Base-by-base conservation (phyloP, 2,329 filamentous ascomycete species). In the Fusarium staphyleae region DNA sequence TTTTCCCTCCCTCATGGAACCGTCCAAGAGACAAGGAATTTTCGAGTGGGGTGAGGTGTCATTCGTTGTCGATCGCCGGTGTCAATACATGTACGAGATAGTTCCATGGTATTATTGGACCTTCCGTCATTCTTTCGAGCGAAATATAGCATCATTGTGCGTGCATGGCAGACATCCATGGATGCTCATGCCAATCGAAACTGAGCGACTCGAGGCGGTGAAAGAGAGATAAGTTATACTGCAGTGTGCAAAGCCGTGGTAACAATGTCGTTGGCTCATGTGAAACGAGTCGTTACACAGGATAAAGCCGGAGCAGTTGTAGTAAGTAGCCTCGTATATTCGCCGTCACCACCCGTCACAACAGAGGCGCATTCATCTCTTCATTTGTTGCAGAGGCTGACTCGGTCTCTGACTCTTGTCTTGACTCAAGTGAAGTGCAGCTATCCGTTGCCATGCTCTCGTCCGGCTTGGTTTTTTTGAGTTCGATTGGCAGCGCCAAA, bases 31-130 rank as follows among this genome's bases (percentile, higher is more conserved):
- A 49, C 46, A 35, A 45, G 53, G 56, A 52, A 55, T 62, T 62
- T 45, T 42, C 37, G 42, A 28, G 55, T 48, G 48, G 49, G 44
- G 45, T 48, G 46, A 40, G 41, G 57, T 63, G 45, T 51, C 57
- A 63, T 59, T 43, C 28, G 37, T 65, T 32, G 56, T 62, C 47
- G 52, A 62, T 65, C 62, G 65, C 43, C 46, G 48, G 52, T 53
- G 45, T 55, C 55, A 5, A 46, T 48, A 59, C 55, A 41, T 42
- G 24, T 28, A 55, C 48, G 36, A 55, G 18, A 37, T 26, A 16
- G n/a, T 41, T 52, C 29, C 46, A 41, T 44, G 16, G 41, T 42
- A 18, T 52, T 42, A 18, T 52, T 46, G 35, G 19, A 12, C 35
- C 45, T 43, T 55, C 48, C 42, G 49, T 49, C 42, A 59, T 60